Percentiles rank a stretch among this genome's conserved stretches.
Evolutionary conservation across 495 filamentous ascomycete genomes (phyloP).

Genomic region (Podospora pseudoanserina): DNA sequence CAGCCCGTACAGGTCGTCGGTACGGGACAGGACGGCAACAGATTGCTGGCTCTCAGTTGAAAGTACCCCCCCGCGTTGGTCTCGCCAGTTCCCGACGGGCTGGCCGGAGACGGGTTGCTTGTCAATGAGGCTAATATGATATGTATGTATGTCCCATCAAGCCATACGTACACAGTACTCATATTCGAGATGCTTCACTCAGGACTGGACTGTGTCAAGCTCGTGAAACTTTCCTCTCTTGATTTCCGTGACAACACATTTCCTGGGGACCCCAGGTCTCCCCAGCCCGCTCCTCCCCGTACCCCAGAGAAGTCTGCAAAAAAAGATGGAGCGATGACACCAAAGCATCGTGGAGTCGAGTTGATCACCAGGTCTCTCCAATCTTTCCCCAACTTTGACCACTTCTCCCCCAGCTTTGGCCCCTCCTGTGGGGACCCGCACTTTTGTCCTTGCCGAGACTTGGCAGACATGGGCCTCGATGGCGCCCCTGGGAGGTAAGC

Average conservation of each 20-base stretch:
- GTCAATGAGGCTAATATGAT: slow-evolving; percentile 30
- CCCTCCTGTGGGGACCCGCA: slow-evolving; percentile 8
- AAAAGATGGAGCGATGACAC: slow-evolving; percentile 18
- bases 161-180: too few relatives aligned
- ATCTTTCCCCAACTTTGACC: slow-evolving; percentile 31
- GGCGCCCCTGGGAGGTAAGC: background rate
- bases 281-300: background rate
- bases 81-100: slow-evolving; percentile 19
- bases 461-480: slow-evolving; percentile 16
- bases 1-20: slow-evolving; percentile 9
- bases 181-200: too few relatives aligned
- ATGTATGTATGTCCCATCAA: slow-evolving; percentile 2
- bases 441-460: slow-evolving; percentile 22
- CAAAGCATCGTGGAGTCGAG: slow-evolving; percentile 9
- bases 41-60: slow-evolving; percentile 21
- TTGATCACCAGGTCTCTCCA: slow-evolving; percentile 28
- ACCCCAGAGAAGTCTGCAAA: background rate
- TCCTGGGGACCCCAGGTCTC: slow-evolving; percentile 3
- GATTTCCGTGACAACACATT: background rate
- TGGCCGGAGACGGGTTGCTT: slow-evolving; percentile 19
- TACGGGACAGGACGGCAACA: slow-evolving; percentile 26
- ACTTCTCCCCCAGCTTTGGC: slow-evolving; percentile 9
- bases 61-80: slow-evolving; percentile 16
- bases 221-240: background rate
- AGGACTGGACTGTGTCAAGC: background rate